These are phyloP conservation scores for Plasmodium berghei DNA, from an alignment of 169 alveolate genomes.

Conservation along the genomic window DNA sequence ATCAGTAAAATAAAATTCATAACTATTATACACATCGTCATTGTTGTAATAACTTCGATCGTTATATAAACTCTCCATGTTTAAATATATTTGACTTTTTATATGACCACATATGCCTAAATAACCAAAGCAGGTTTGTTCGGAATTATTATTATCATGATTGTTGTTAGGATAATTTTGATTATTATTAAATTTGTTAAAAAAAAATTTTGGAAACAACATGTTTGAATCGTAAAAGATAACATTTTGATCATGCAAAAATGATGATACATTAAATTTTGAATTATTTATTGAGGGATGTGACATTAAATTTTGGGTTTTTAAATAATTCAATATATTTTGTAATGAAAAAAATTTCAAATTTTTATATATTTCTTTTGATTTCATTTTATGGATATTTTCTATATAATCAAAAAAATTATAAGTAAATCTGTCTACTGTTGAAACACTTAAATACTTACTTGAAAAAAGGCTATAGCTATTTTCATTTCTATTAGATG, in stretches of 20 bases:
- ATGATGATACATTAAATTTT: constrained; percentile 41
- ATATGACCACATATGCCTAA: constrained; percentile 54
- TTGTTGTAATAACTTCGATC: constrained; percentile 21
- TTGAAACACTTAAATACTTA: constrained; percentile 81
- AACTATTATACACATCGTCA: background rate
- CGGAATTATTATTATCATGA: background rate
- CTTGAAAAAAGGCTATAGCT: constrained; percentile 84
- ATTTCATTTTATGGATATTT: constrained; percentile 66
- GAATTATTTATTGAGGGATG: constrained; percentile 40
- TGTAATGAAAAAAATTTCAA: constrained; percentile 32
- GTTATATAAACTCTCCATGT: constrained; percentile 31
- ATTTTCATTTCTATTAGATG: constrained; percentile 79
- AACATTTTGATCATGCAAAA: constrained; percentile 60
- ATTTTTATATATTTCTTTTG: constrained; percentile 60
- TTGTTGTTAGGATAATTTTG: background rate
- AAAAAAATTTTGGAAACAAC: background rate
- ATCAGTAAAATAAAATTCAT: constrained; percentile 35
- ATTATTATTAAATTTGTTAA: background rate
- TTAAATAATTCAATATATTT: constrained; percentile 63
- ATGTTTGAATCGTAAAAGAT: constrained; percentile 41
- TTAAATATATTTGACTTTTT: constrained; percentile 29
- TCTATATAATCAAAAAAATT: constrained; percentile 75
- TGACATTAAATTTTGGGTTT: constrained; percentile 57
- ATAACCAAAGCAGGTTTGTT: constrained; percentile 35
- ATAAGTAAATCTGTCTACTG: constrained; percentile 84